Conservation (phyloP, 352 stramenopile species). For the Pythium folliculosum region DNA sequence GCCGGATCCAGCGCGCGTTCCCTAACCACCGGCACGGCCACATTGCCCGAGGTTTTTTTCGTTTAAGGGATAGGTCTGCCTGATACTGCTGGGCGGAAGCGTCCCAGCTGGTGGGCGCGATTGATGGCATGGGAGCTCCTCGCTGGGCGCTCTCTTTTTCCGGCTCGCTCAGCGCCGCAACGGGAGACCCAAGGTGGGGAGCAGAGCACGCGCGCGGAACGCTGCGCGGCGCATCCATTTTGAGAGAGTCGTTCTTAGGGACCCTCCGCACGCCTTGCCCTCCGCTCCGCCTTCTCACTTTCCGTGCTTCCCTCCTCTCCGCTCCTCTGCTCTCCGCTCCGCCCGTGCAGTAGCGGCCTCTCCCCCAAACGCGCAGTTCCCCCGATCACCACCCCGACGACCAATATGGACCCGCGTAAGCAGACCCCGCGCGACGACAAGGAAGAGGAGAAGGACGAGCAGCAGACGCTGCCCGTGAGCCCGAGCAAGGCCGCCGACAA, state of each 20-base stretch:
- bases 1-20: slow-evolving; percentile 9
- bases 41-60: slow-evolving; percentile 14
- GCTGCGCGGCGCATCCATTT: slow-evolving; percentile 21
- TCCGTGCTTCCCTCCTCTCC: not conserved
- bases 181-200: not conserved
- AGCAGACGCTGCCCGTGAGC: slow-evolving; percentile 18
- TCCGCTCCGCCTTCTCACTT: not conserved
- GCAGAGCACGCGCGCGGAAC: slow-evolving; percentile 29
- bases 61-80: not conserved
- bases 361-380: too few relatives aligned
- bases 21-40: not conserved
- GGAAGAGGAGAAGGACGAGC: slow-evolving; percentile 31
- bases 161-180: slow-evolving; percentile 4
- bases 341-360: not conserved
- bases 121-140: slow-evolving; percentile 26
- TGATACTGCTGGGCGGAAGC: slow-evolving; percentile 1
- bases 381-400: not conserved
- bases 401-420: slow-evolving; percentile 30
- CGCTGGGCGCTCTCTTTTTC: slow-evolving; percentile 20
- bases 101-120: slow-evolving; percentile 18
- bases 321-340: not conserved
- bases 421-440: slow-evolving; percentile 14
- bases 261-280: not conserved
- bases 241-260: slow-evolving; percentile 17
- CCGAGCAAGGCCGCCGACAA: slow-evolving; percentile 12